Conservation (phyloP, 139 green algal species). For the Prasinococcaceae sp. region DNA sequence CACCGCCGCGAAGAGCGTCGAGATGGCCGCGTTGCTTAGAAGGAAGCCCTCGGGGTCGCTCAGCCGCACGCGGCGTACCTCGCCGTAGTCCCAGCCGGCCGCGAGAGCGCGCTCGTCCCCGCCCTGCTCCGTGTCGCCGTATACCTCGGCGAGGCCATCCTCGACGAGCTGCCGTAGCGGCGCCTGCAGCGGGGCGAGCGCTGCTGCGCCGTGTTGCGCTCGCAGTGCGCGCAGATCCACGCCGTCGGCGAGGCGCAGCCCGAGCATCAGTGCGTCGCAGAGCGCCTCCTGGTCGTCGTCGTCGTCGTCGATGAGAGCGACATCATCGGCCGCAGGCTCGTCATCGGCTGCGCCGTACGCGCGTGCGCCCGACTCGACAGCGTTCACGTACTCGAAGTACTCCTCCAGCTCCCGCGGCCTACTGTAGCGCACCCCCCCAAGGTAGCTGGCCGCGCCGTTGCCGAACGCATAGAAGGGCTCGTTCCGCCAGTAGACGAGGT, state of each 20-base stretch:
- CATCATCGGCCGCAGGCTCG: neutral
- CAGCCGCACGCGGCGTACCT: no score
- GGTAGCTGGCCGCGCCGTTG: slow-evolving; percentile 66
- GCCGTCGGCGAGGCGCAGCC: slow-evolving; percentile 51
- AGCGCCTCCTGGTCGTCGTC: neutral
- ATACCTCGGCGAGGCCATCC: neutral
- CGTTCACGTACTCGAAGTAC: slow-evolving; percentile 56
- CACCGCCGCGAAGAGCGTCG: slow-evolving; percentile 7
- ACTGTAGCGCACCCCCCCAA: slow-evolving; percentile 44
- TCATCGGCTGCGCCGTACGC: neutral
- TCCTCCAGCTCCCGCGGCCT: slow-evolving; percentile 48
- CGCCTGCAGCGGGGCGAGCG: neutral
- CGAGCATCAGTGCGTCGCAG: slow-evolving; percentile 55
- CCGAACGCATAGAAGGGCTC: slow-evolving; percentile 73
- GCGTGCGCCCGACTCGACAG: slow-evolving; percentile 10
- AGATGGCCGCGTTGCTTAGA: slow-evolving; percentile 69
- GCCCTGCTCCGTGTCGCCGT: no score
- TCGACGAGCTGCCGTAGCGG: neutral
- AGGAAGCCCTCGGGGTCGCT: slow-evolving; percentile 69
- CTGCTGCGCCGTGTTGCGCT: slow-evolving; percentile 23
- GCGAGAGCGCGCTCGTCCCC: no score
- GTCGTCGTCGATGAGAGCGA: neutral
- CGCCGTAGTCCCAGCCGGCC: neutral
- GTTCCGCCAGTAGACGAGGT: slow-evolving; percentile 75
- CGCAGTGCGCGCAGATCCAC: slow-evolving; percentile 40